These are phyloP conservation scores for Lathyrus tuberosus DNA, from an alignment of 306 rosid species.

Conservation along the genomic window DNA sequence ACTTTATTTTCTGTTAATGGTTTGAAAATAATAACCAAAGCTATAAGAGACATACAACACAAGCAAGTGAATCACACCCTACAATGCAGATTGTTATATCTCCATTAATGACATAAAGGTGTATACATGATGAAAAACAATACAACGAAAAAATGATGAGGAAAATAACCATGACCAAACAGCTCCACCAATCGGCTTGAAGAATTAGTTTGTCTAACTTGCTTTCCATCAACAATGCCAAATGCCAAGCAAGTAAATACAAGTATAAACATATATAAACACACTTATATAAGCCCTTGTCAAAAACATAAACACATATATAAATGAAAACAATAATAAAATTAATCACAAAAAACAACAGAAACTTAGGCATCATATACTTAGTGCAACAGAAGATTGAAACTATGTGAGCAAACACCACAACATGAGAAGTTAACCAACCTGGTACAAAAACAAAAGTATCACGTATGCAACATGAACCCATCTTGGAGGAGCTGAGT, in stretches of 20 bases:
- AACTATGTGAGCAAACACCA: no score
- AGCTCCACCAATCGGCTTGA: constrained; percentile 95
- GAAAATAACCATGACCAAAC: constrained; percentile 82
- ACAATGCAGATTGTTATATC: constrained; percentile 48
- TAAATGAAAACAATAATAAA: no score
- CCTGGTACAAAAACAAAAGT: constrained; percentile 97
- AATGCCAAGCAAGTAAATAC: constrained; percentile 58
- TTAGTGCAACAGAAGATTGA: no score
- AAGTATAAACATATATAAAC: not conserved
- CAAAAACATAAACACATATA: no score
- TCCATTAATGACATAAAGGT: constrained; percentile 36
- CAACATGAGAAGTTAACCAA: constrained; percentile 26
- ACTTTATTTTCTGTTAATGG: constrained; percentile 27
- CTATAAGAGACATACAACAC: no score
- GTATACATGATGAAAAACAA: constrained; percentile 1
- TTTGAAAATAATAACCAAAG: no score
- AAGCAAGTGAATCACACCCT: constrained; percentile 98
- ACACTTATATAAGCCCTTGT: no score
- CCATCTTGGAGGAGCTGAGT: no score
- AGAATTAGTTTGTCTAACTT: constrained; percentile 93
- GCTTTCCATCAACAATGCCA: constrained; percentile 98
- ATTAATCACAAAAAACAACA: no score
- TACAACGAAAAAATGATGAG: constrained; percentile 12
- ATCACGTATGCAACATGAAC: no score
- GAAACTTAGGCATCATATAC: no score